These are phyloP conservation scores for Didymella pomorum DNA, from an alignment of 2,329 filamentous ascomycete genomes.

Conservation along the genomic window DNA sequence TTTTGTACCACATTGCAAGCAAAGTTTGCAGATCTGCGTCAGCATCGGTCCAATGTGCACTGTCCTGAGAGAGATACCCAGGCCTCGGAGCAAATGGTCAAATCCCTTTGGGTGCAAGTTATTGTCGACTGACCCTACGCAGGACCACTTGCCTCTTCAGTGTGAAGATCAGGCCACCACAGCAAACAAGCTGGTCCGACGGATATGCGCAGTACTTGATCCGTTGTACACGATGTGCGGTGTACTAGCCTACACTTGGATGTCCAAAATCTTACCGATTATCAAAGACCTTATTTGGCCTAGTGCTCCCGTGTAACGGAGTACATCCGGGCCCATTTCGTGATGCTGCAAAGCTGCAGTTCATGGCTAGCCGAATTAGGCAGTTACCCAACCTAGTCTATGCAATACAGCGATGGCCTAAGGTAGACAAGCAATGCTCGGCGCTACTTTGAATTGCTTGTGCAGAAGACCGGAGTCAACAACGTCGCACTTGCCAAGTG, in stretches of 20 bases:
- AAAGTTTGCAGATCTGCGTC: too few species aligned
- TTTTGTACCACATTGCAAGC: background rate
- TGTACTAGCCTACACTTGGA: background rate
- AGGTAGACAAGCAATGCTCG: background rate
- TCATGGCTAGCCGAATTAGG: background rate
- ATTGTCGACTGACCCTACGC: too few species aligned
- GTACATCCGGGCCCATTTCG: background rate
- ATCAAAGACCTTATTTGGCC: background rate
- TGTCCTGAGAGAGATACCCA: background rate
- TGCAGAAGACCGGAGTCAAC: background rate
- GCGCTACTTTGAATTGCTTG: background rate
- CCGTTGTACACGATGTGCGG: background rate
- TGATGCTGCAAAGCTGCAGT: background rate
- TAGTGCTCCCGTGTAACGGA: background rate
- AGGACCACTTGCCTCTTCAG: too few species aligned
- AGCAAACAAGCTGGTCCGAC: background rate
- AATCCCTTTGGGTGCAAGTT: too few species aligned
- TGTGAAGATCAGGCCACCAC: background rate
- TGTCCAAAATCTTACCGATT: background rate
- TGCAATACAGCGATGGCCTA: background rate
- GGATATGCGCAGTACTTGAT: background rate
- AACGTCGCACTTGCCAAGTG: background rate
- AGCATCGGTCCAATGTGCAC: too few species aligned
- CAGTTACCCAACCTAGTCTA: background rate
- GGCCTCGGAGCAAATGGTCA: background rate